Evolutionary conservation across 805 yeast species (phyloP), one percentile per base, ranked within the genome.

Genomic region (Torulaspora indica): DNA sequence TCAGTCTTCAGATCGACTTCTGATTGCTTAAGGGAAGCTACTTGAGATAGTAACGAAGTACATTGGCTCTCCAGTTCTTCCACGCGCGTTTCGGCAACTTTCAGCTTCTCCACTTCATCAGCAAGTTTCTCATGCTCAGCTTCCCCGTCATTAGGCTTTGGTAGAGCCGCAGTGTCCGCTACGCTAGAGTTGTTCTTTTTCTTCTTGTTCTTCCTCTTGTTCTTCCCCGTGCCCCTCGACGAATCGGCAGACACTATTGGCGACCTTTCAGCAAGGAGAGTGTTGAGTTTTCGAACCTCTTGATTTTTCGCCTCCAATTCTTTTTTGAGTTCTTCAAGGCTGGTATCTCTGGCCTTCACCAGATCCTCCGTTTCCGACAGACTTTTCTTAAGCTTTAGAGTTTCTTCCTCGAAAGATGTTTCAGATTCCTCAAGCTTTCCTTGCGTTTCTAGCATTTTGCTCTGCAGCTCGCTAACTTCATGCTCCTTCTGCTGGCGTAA

Each of bases 41-140:
- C 20, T 42, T 51, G 44, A 1, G 45, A 22, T 45, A 35, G 43
- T 27, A 33, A 41, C 8, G n/a, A 43, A 7, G 62, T 60, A 39
- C 43, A 52, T 30, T 60, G 47, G 5, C 35, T 8, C 28, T 56
- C 50, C 27, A 57, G 37, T 13, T 54, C 52, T 18, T 49, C 41
- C 23, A 29, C 35, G 12, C 33, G 47, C 42, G 14, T 46, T 47
- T n/a, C 45, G 29, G 6, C 46, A 49, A 29, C 50, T 33, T 23
- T 53, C 52, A 18, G 54, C 41, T 32, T 51, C 54, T 33, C 51
- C 41, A 24, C 49, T 40, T 18, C 52, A 45, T 20, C 50, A 23
- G 9, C 50, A 36, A 33, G 54, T 36, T 18, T 49, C 47, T 23
- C 39, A 36, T 34, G 38, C 36, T 32, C 40, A 20, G 18, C 27